Conservation (phyloP, 768 basidiomycete species). For the Mycena haematopus region DNA sequence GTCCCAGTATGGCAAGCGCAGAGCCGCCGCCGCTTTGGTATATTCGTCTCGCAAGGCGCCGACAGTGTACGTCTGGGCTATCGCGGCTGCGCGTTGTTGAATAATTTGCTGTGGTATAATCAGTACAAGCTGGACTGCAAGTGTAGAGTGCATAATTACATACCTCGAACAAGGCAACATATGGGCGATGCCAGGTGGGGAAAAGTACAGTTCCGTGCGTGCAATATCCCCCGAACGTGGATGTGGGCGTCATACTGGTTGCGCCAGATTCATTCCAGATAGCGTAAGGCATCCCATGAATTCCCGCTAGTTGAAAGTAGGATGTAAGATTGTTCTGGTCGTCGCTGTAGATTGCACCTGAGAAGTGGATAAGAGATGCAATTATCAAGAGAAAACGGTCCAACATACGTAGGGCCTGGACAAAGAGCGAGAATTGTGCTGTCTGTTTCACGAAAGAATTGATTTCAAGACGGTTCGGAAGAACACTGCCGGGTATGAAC, state of each 20-base stretch:
- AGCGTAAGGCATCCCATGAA: slow-evolving; percentile 57
- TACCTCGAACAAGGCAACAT: slow-evolving; percentile 58
- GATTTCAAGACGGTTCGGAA: slow-evolving; percentile 46
- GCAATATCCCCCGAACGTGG: slow-evolving; percentile 53
- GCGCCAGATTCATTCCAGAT: slow-evolving; percentile 46
- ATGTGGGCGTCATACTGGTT: slow-evolving; percentile 28
- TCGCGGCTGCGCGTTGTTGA: slow-evolving; percentile 44
- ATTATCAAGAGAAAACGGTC: neutral
- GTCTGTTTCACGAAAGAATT: slow-evolving; percentile 47
- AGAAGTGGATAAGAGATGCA: neutral
- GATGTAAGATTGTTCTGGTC: slow-evolving; percentile 42
- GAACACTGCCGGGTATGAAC: no score
- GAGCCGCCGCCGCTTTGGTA: slow-evolving; percentile 40
- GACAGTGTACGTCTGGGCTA: slow-evolving; percentile 48
- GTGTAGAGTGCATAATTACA: slow-evolving; percentile 5
- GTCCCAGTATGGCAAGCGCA: slow-evolving; percentile 58
- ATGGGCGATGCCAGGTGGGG: slow-evolving; percentile 64
- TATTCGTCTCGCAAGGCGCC: slow-evolving; percentile 36
- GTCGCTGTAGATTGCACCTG: slow-evolving; percentile 36
- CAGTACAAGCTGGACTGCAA: neutral
- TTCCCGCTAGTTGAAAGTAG: slow-evolving; percentile 53
- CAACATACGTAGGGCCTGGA: slow-evolving; percentile 55
- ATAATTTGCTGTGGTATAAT: slow-evolving; percentile 50
- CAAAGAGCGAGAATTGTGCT: slow-evolving; percentile 55
- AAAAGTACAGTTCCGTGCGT: slow-evolving; percentile 59